Percentiles rank a stretch among this genome's conserved stretches.
These are phyloP conservation scores for Pistacia atlantica DNA, from an alignment of 345 rosid species.

Conservation along the genomic window DNA sequence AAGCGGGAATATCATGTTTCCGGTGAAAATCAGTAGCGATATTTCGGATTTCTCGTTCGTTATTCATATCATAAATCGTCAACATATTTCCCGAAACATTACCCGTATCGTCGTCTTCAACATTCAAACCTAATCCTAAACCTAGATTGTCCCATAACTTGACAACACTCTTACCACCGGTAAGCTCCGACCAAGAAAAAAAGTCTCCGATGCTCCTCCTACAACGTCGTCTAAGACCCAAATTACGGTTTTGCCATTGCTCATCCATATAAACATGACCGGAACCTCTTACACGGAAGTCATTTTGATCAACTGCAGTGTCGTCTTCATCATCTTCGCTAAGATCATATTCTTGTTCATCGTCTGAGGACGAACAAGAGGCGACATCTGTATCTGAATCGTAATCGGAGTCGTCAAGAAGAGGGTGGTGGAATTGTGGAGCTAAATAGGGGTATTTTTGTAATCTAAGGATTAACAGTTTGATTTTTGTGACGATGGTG, in stretches of 20 bases:
- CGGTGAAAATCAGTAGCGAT: slow-evolving; percentile 23
- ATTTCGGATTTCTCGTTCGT: slow-evolving; percentile 7
- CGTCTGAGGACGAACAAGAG: slow-evolving; percentile 34
- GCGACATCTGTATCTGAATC: slow-evolving; percentile 42
- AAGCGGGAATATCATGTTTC: slow-evolving; percentile 21
- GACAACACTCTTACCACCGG: slow-evolving; percentile 54
- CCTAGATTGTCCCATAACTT: slow-evolving; percentile 62
- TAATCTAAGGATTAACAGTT: slow-evolving; percentile 40
- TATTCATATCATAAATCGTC: slow-evolving; percentile 17
- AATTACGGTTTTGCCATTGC: slow-evolving; percentile 24
- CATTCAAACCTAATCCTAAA: slow-evolving; percentile 36
- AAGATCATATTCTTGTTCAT: slow-evolving; percentile 30
- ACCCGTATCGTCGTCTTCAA: slow-evolving; percentile 9
- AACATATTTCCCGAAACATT: background rate
- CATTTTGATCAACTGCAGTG: slow-evolving; percentile 21
- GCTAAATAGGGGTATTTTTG: slow-evolving; percentile 26
- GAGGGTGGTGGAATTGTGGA: slow-evolving; percentile 11
- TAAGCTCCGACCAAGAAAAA: slow-evolving; percentile 41
- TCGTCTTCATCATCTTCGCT: slow-evolving; percentile 15
- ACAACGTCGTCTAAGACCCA: slow-evolving; percentile 36
- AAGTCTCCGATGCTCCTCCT: slow-evolving; percentile 53
- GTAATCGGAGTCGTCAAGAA: slow-evolving; percentile 26
- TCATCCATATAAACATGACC: slow-evolving; percentile 18
- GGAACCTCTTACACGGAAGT: slow-evolving; percentile 49
- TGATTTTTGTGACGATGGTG: slow-evolving; percentile 45